A percentile compares a stretch with the other conserved stretches of the same genome.
Conservation (phyloP, 2,329 filamentous ascomycete species). For the Colletotrichum agaves region DNA sequence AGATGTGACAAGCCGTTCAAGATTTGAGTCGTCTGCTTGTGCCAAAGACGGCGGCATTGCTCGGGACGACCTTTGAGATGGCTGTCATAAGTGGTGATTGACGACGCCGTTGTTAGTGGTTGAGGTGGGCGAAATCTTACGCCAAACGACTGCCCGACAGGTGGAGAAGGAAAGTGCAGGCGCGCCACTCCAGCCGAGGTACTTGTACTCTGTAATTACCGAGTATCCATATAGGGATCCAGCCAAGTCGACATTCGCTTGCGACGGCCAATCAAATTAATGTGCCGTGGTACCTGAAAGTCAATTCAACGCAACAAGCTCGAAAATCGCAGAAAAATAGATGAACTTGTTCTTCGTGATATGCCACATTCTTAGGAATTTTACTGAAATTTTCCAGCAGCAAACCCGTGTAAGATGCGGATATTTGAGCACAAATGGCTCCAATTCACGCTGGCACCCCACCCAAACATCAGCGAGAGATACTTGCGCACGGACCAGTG, state of each 20-base stretch:
- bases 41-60: neutral
- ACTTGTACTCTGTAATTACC: no score
- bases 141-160: neutral
- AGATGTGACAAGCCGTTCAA: neutral
- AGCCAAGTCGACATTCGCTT: neutral
- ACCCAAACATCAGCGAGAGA: neutral
- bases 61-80: rapidly evolving
- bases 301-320: neutral
- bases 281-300: neutral
- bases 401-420: neutral
- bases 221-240: no score
- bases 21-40: neutral
- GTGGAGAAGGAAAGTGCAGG: neutral
- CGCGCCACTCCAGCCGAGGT: no score
- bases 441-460: neutral
- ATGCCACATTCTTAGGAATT: neutral
- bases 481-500: neutral
- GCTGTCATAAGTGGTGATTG: neutral
- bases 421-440: neutral
- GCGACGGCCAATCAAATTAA: neutral
- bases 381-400: neutral
- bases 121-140: neutral
- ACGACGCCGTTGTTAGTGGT: neutral
- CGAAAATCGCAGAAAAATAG: neutral
- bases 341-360: neutral